Conservation (phyloP, 2,329 filamentous ascomycete species). For the Cordyceps militaris region DNA sequence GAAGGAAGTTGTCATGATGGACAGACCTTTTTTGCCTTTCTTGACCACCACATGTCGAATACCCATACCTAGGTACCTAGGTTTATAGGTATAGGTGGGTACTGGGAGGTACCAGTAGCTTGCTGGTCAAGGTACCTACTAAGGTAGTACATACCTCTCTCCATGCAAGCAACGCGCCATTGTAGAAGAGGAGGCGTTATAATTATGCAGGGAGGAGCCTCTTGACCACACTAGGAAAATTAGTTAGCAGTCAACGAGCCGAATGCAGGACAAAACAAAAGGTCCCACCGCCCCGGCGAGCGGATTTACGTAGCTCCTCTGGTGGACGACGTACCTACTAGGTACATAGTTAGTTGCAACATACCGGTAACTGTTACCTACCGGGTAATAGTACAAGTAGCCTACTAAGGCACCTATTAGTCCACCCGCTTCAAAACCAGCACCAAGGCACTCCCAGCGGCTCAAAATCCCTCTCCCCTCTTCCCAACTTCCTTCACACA, state of each 20-base stretch:
- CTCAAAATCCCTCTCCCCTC: neutral
- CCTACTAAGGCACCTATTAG: too few relatives aligned
- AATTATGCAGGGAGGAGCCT: constrained; percentile 5
- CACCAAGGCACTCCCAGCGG: neutral
- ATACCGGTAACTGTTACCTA: neutral
- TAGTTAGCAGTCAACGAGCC: neutral
- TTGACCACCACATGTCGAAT: neutral
- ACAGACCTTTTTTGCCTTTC: neutral
- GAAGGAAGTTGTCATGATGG: neutral
- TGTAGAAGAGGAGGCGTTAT: neutral
- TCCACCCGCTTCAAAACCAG: too few relatives aligned
- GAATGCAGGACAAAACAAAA: neutral
- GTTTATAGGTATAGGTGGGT: too few relatives aligned
- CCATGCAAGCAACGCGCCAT: neutral
- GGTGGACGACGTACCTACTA: neutral
- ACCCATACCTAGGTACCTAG: neutral
- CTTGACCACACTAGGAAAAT: neutral
- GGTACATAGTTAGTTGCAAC: neutral
- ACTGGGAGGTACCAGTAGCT: too few relatives aligned
- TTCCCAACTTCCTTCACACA: neutral
- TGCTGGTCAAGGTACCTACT: too few relatives aligned
- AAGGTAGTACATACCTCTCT: neutral
- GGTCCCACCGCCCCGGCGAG: constrained; percentile 5
- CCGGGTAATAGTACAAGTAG: neutral
- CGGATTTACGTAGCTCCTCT: neutral